Base-by-base conservation (phyloP, 306 rosid genomes). In the Ochetophila trinervis region DNA sequence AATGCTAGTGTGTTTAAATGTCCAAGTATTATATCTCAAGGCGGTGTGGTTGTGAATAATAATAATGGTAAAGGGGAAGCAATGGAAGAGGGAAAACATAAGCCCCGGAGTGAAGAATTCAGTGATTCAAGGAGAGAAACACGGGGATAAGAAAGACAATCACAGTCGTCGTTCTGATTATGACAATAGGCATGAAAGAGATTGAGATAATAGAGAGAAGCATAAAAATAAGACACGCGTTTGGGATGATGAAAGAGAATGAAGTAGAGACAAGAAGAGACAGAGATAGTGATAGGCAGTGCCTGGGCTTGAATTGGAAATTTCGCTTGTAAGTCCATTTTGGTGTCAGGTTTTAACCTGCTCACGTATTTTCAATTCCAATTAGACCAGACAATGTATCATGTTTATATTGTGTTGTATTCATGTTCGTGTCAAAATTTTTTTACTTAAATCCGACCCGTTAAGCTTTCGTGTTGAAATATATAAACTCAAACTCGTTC, bases 341-440 rank as follows among this genome's bases (percentile, higher is more conserved):
- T 91, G 98, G 73, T 91, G 80, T 96, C 98, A 91, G 57, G 82
- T 83, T 76, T 83, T 91, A 20, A 88, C 65, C 37, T 96, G 98
- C 88, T 91, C 98, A 75, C 88, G 98, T 74, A 91, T 51, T 87
- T 91, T 91, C 82, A 91, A 73, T 76, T 91, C 98, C 88, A 91
- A 69, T 73, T 79, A n/a, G n/a, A n/a, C n/a, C n/a, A n/a, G n/a
- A n/a, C n/a, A n/a, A n/a, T n/a, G n/a, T n/a, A n/a, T n/a, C n/a
- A n/a, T n/a, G n/a, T n/a, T n/a, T n/a, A n/a, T n/a, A n/a, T n/a
- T n/a, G n/a, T n/a, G n/a, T n/a, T n/a, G n/a, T n/a, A n/a, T n/a
- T n/a, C n/a, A n/a, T n/a, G n/a, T n/a, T n/a, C n/a, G n/a, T n/a
- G n/a, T n/a, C n/a, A n/a, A n/a, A n/a, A n/a, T n/a, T n/a, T n/a